A percentile compares a stretch with the other conserved stretches of the same genome.
Evolutionary conservation across 306 rosid genomes (phyloP).

Genomic region (Casuarina equisetifolia): DNA sequence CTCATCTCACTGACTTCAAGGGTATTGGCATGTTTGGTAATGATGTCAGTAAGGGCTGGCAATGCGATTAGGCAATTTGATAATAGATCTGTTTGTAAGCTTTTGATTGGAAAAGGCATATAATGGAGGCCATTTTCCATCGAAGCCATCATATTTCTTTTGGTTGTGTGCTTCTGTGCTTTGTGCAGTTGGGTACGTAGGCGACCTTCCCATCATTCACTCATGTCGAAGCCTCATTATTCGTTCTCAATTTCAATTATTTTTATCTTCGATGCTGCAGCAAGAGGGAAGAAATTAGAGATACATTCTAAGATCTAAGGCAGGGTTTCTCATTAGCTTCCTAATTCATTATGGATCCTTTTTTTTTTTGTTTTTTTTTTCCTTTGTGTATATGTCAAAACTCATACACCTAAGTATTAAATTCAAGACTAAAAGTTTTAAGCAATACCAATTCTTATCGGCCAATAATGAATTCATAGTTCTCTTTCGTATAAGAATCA

Average conservation of each 20-base stretch:
- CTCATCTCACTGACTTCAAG: slow-evolving; percentile 37
- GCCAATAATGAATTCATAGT: too few species aligned
- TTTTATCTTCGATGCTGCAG: not conserved
- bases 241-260: not conserved
- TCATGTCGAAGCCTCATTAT: not conserved
- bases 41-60: slow-evolving; percentile 41
- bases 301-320: too few species aligned
- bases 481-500: too few species aligned
- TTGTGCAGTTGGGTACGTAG: slow-evolving; percentile 55
- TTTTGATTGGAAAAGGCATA: slow-evolving; percentile 28
- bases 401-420: too few species aligned
- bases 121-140: slow-evolving; percentile 34
- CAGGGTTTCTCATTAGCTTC: too few species aligned
- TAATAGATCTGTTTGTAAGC: slow-evolving; percentile 15
- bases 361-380: too few species aligned
- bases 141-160: slow-evolving; percentile 45
- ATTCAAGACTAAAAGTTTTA: too few species aligned
- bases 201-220: slow-evolving; percentile 16
- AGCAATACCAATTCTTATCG: too few species aligned
- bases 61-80: slow-evolving; percentile 29
- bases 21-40: slow-evolving; percentile 43
- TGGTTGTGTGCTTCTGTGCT: slow-evolving; percentile 58
- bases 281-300: too few species aligned
- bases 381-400: too few species aligned
- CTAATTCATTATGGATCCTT: too few species aligned